Evolutionary conservation across 345 rosid genomes (phyloP), one percentile per base, ranked within the genome.

Genomic region (Melastoma malabathricum): DNA sequence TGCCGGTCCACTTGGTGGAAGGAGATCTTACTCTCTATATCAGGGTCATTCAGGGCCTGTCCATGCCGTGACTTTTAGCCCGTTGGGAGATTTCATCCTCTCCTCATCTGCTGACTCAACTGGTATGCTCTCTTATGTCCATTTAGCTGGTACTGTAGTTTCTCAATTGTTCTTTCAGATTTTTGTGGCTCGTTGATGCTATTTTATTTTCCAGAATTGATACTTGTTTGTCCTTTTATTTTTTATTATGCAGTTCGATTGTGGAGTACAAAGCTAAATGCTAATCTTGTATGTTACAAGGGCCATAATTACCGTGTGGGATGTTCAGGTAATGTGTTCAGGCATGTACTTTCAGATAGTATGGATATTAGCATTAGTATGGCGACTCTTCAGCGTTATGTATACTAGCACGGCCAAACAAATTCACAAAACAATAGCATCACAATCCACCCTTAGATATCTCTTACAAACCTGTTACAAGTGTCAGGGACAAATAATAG

Each of bases 261-360:
- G 17, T 93, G 99, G 99, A 93, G 92, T 73, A 81, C 95, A 60
- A 74, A 88, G 68, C 72, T 85, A 61, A 88, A 93, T 71, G 90
- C 97, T 49, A 93, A 85, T 77, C 95, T 85, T 47, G 99, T 93
- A 46, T 84, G 97, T 72, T 92, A 88, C 81, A 88, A 88, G 75
- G 97, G 99, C 65, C 99, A 92, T 56, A 92, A 92, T 65, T 92
- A 84, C 68, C 95, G 97, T 92, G n/a, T 88, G 97, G 95, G 99
- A 88, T 68, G 99, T 73, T 58, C 87, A 92, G 94, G 99, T 88
- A 72, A 55, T 18, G 22, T 43, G 15, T 14, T 55, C 29, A 22
- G 15, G 15, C 48, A 49, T 44, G 15, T 43, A 20, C 56, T 43
- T 43, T 34, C 18, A 31, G 44, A 10, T 51, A 12, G 7, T 8